These are phyloP conservation scores for Fraxinus excelsior DNA, from an alignment of 257 asterid genomes.

Conservation along the genomic window DNA sequence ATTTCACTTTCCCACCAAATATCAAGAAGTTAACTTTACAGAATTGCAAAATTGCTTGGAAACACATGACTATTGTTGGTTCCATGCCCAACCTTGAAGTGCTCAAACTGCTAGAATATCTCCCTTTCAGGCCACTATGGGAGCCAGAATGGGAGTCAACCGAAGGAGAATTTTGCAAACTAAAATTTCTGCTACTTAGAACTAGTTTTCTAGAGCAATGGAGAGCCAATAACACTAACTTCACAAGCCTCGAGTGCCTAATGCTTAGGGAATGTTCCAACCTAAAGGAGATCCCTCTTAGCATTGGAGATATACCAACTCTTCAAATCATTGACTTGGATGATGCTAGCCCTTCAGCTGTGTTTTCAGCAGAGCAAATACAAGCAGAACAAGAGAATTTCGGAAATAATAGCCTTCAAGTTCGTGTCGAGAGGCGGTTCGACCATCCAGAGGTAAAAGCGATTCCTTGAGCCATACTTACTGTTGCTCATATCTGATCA, in stretches of 20 bases:
- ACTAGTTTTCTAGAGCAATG: neutral
- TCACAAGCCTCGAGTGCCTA: constrained; percentile 19
- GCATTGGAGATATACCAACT: constrained; percentile 10
- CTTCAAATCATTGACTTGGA: constrained; percentile 11
- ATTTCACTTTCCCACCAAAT: constrained; percentile 15
- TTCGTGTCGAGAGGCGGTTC: neutral
- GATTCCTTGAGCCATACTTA: neutral
- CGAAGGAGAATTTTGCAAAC: constrained; percentile 22
- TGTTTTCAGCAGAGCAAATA: constrained; percentile 8
- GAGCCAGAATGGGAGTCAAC: constrained; percentile 2
- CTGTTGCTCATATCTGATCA: neutral
- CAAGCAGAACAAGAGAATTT: constrained; percentile 3
- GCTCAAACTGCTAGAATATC: constrained; percentile 19
- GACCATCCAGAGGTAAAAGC: neutral
- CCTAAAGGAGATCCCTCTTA: constrained; percentile 25
- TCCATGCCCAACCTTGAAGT: constrained; percentile 21
- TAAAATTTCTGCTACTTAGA: constrained; percentile 15
- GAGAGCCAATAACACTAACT: constrained; percentile 8
- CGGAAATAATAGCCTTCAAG: constrained; percentile 11
- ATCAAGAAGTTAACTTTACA: constrained; percentile 19
- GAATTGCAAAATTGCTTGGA: neutral
- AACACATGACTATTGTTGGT: constrained; percentile 14
- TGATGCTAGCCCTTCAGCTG: neutral
- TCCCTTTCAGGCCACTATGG: too few relatives aligned
- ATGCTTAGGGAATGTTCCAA: neutral